phyloP scores from a whole-genome alignment of 2,329 filamentous ascomycete genomes.

The Lachnellula cervina region DNA sequence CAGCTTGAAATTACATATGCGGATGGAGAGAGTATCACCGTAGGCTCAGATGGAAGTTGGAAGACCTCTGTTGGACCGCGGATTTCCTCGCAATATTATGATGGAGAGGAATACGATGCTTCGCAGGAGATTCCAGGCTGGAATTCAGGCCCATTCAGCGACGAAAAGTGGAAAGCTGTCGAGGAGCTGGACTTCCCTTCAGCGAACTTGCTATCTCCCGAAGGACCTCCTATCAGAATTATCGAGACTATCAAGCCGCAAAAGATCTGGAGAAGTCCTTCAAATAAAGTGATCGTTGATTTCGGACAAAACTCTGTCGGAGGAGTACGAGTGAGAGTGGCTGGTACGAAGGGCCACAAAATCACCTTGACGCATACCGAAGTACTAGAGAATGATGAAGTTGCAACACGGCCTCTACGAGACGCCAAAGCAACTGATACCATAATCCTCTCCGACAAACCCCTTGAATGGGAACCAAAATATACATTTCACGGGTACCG shows the following conservation, averaged over 20 bases:
- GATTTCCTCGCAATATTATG: conserved; percentile 38
- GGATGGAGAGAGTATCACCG: conserved; percentile 27
- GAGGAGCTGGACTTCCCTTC: conserved; percentile 28
- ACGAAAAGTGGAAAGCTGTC: conserved; percentile 29
- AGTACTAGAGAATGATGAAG: conserved; percentile 40
- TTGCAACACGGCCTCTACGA: conserved; percentile 38
- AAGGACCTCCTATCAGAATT: conserved; percentile 40
- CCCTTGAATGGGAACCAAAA: conserved; percentile 33
- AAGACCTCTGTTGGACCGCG: conserved; percentile 32
- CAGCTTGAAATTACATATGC: conserved; percentile 35
- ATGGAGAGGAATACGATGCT: conserved; percentile 48
- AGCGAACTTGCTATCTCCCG: conserved; percentile 36
- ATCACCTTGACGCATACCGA: conserved; percentile 42
- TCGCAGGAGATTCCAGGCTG: conserved; percentile 30
- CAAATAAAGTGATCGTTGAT: conserved; percentile 45
- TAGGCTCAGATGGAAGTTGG: conserved; percentile 39
- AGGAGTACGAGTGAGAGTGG: conserved; percentile 37
- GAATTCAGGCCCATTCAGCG: conserved; percentile 23
- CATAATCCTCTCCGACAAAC: conserved; percentile 32
- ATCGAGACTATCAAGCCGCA: conserved; percentile 33
- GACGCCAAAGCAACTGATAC: conserved; percentile 35
- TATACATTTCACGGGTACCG: conserved; percentile 48
- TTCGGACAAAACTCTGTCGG: conserved; percentile 58
- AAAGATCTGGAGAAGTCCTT: conserved; percentile 34
- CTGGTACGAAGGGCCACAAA: conserved; percentile 34